Percentiles rank a stretch among this genome's conserved stretches.
Conservation (phyloP, 805 yeast genomes). For the Vanderwaltozyma yarrowii region DNA sequence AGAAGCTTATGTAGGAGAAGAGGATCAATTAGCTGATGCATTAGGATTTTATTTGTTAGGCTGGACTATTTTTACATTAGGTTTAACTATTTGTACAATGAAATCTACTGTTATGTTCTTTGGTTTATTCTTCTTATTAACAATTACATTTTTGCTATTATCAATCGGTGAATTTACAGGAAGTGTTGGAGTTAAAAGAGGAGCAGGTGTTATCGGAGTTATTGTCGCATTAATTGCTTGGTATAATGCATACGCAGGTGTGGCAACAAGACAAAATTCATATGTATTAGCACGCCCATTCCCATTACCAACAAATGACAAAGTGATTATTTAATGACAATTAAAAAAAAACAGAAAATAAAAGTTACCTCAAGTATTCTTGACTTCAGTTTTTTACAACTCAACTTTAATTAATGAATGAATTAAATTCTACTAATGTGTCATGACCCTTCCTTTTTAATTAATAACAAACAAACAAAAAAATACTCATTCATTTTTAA, state of each 20-base stretch:
- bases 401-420: too few relatives aligned
- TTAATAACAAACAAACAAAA: too few relatives aligned
- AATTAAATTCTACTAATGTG: too few relatives aligned
- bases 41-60: constrained; percentile 50
- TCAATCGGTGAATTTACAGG: constrained; percentile 42
- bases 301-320: constrained; percentile 25
- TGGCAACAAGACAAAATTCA: constrained; percentile 54
- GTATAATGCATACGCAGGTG: constrained; percentile 65
- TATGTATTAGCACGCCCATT: constrained; percentile 26
- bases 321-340: not conserved
- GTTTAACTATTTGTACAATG: constrained; percentile 43
- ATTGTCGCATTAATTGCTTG: constrained; percentile 52
- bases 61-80: constrained; percentile 54
- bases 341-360: not conserved
- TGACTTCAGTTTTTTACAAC: too few relatives aligned
- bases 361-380: too few relatives aligned
- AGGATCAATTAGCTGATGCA: constrained; percentile 35
- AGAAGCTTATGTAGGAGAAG: constrained; percentile 37
- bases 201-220: constrained; percentile 59
- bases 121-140: constrained; percentile 42
- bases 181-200: constrained; percentile 33
- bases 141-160: constrained; percentile 45
- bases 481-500: too few relatives aligned
- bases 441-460: too few relatives aligned
- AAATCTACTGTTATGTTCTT: constrained; percentile 60